phyloP scores from a whole-genome alignment of 305 asterid species.

The Solanum hybrid region DNA sequence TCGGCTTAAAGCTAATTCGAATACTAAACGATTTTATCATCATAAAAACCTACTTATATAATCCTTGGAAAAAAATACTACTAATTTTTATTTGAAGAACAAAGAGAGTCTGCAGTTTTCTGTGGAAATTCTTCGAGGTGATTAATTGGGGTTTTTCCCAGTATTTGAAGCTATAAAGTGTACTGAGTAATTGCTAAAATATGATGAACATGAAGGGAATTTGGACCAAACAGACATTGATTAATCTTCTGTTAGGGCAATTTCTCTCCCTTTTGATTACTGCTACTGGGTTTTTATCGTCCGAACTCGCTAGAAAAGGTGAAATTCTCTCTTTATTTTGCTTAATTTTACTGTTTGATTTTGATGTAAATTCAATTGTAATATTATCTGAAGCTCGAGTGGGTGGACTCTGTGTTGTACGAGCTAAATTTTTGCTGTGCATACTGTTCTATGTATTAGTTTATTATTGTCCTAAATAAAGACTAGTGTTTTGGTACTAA shows the following conservation, averaged over 20 bases:
- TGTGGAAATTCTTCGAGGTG: neutral
- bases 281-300: conserved; percentile 86
- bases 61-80: neutral
- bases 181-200: neutral
- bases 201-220: conserved; percentile 36
- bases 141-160: neutral
- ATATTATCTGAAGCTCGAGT: neutral
- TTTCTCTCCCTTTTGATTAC: conserved; percentile 72
- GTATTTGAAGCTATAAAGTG: neutral
- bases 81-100: neutral
- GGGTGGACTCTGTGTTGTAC: neutral
- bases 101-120: neutral
- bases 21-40: neutral
- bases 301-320: conserved; percentile 85
- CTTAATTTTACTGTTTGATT: neutral
- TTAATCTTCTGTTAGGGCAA: conserved; percentile 75
- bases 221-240: conserved; percentile 45
- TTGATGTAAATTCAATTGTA: neutral
- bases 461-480: neutral
- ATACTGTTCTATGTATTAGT: neutral
- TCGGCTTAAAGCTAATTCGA: neutral
- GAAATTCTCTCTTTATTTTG: neutral
- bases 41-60: neutral
- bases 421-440: neutral
- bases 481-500: neutral